Percentiles rank a stretch among this genome's conserved stretches.
phyloP scores from a whole-genome alignment of 1,284 basidiomycete species.

The Moniliella sp. region DNA sequence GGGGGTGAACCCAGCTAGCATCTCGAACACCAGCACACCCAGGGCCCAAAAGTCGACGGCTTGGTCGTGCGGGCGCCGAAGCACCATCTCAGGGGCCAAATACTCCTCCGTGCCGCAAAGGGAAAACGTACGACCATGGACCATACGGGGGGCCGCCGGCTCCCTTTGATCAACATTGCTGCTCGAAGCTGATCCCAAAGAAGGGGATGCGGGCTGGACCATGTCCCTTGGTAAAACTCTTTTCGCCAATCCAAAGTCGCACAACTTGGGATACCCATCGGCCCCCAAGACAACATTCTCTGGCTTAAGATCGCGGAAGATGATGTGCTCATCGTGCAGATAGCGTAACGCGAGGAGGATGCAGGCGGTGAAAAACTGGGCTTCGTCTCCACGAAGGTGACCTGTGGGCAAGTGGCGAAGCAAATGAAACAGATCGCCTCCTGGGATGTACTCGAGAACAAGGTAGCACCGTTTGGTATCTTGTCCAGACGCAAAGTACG shows the following conservation, averaged over 20 bases:
- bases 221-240: too few species aligned
- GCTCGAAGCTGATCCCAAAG: too few species aligned
- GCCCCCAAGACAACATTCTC: constrained; percentile 39
- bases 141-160: too few species aligned
- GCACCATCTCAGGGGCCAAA: constrained; percentile 9
- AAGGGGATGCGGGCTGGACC: too few species aligned
- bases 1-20: constrained; percentile 28
- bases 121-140: constrained; percentile 37
- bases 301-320: constrained; percentile 40
- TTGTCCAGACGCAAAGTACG: constrained; percentile 20
- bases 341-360: constrained; percentile 39
- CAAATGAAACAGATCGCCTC: constrained; percentile 36
- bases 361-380: constrained; percentile 39
- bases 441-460: constrained; percentile 39
- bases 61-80: constrained; percentile 39
- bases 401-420: too few species aligned
- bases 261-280: constrained; percentile 34
- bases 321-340: constrained; percentile 28
- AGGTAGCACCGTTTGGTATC: constrained; percentile 41
- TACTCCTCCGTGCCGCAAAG: constrained; percentile 37
- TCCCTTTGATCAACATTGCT: too few species aligned
- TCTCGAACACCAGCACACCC: constrained; percentile 39
- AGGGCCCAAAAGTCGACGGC: constrained; percentile 40
- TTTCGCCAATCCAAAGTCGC: too few species aligned
- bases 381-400: not conserved